phyloP scores from a whole-genome alignment of 2,329 filamentous ascomycete species.

The Rugonectria rugulosa region DNA sequence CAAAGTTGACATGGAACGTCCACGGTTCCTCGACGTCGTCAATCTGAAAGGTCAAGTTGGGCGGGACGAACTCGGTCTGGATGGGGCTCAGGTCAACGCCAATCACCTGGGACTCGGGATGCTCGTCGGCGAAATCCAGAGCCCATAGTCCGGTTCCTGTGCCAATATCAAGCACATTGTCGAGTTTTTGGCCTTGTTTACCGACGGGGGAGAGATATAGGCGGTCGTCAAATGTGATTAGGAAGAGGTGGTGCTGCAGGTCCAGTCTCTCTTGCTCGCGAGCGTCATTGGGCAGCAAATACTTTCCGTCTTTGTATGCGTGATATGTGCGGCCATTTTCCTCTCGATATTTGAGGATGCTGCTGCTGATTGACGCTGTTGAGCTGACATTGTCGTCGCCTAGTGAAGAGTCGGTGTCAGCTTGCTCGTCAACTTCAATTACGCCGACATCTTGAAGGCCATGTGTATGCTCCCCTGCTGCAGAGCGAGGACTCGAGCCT shows the following conservation, averaged over 20 bases:
- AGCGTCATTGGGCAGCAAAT: conserved; percentile 28
- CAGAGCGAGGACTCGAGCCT: not conserved
- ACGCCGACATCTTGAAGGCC: not conserved
- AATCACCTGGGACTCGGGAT: conserved; percentile 26
- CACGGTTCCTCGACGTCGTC: conserved; percentile 39
- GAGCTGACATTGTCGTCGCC: conserved; percentile 1
- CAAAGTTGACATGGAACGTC: conserved; percentile 33
- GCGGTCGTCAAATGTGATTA: conserved; percentile 37
- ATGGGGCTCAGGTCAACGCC: conserved; percentile 37
- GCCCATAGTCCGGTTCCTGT: conserved; percentile 41
- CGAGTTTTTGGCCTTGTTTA: conserved; percentile 14
- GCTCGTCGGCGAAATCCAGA: conserved; percentile 36
- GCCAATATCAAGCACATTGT: conserved; percentile 38
- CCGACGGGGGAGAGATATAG: conserved; percentile 31
- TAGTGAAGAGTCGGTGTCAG: conserved; percentile 6
- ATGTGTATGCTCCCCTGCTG: not conserved
- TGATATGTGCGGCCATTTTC: conserved; percentile 43
- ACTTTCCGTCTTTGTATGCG: conserved; percentile 37
- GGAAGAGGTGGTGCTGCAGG: conserved; percentile 35
- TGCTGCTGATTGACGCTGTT: conserved; percentile 33
- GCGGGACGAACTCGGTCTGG: conserved; percentile 30
- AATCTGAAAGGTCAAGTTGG: conserved; percentile 37
- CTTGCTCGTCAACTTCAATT: conserved; percentile 4
- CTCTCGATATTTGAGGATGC: conserved; percentile 33
- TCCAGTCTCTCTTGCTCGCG: conserved; percentile 33